Evolutionary conservation across 2,329 filamentous ascomycete genomes (phyloP).

Genomic region (Aspergillus sp.): DNA sequence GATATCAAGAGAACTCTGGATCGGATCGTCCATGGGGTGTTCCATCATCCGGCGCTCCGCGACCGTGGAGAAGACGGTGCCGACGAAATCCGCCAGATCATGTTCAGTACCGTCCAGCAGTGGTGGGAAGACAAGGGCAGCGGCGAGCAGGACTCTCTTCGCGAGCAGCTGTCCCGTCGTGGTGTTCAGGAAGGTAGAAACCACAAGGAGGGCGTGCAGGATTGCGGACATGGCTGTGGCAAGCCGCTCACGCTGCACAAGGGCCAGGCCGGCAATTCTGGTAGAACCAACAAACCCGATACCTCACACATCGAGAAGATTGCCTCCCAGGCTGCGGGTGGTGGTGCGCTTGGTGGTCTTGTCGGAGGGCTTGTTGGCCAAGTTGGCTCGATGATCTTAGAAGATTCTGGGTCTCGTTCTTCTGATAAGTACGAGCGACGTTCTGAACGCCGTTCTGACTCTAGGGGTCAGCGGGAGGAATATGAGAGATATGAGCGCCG

Average conservation of each 20-base stretch:
- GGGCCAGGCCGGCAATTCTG: constrained; percentile 22
- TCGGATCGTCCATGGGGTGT: constrained; percentile 76
- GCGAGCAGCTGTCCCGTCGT: constrained; percentile 71
- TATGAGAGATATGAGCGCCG: neutral
- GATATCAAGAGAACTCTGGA: constrained; percentile 70
- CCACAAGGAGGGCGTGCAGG: constrained; percentile 80
- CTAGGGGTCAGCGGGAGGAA: neutral
- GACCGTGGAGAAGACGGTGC: constrained; percentile 68
- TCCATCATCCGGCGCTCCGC: constrained; percentile 84
- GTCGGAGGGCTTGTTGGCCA: constrained; percentile 65
- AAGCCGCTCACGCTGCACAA: constrained; percentile 77
- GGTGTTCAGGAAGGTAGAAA: constrained; percentile 78
- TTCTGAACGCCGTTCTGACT: neutral
- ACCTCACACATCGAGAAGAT: constrained; percentile 47
- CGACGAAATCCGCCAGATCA: constrained; percentile 67
- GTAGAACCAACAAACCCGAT: constrained; percentile 16
- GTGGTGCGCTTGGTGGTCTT: constrained; percentile 67
- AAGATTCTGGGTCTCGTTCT: constrained; percentile 37
- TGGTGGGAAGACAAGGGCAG: constrained; percentile 76
- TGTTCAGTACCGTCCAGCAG: constrained; percentile 76
- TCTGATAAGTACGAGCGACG: no score
- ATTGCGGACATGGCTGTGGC: constrained; percentile 82
- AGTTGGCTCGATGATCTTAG: constrained; percentile 62
- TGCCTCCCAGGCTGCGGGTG: constrained; percentile 60
- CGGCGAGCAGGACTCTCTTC: constrained; percentile 64